Conservation (phyloP, 352 stramenopile genomes). For the Pythium dissotocum region DNA sequence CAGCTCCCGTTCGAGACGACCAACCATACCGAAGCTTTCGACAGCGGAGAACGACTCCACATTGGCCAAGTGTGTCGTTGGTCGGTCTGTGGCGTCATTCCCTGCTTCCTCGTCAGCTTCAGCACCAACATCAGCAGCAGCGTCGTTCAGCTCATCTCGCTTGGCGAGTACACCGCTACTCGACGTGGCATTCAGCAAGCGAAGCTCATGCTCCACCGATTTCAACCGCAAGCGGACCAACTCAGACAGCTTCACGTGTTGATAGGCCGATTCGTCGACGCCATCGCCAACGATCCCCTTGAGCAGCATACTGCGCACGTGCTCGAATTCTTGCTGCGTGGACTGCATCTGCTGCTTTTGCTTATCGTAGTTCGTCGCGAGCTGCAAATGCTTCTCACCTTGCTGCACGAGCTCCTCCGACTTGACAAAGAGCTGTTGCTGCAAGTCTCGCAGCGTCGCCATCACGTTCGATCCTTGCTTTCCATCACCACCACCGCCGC, state of each 20-base stretch:
- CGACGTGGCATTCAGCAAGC: slow-evolving; percentile 38
- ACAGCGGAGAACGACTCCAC: slow-evolving; percentile 64
- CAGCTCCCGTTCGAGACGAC: slow-evolving; percentile 70
- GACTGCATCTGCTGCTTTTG: slow-evolving; percentile 43
- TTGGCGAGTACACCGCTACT: not conserved
- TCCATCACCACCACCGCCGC: slow-evolving; percentile 15
- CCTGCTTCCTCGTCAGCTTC: slow-evolving; percentile 6
- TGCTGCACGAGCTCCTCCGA: slow-evolving; percentile 74
- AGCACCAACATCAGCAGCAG: not conserved
- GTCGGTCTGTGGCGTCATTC: not conserved
- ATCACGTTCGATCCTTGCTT: slow-evolving; percentile 26
- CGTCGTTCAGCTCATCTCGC: not conserved
- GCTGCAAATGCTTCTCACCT: slow-evolving; percentile 63
- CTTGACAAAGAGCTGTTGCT: slow-evolving; percentile 74
- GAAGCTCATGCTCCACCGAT: slow-evolving; percentile 53
- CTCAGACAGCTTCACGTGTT: slow-evolving; percentile 71
- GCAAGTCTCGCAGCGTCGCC: slow-evolving; percentile 44
- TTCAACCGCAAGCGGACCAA: slow-evolving; percentile 73
- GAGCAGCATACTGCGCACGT: slow-evolving; percentile 53
- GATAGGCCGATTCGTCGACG: slow-evolving; percentile 58
- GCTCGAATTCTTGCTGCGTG: slow-evolving; percentile 51
- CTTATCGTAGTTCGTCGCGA: slow-evolving; percentile 47
- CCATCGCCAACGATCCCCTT: slow-evolving; percentile 51
- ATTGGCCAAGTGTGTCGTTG: slow-evolving; percentile 46
- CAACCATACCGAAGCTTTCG: slow-evolving; percentile 56